phyloP scores from a whole-genome alignment of 2,329 filamentous ascomycete genomes.

The Drechslera avenae region DNA sequence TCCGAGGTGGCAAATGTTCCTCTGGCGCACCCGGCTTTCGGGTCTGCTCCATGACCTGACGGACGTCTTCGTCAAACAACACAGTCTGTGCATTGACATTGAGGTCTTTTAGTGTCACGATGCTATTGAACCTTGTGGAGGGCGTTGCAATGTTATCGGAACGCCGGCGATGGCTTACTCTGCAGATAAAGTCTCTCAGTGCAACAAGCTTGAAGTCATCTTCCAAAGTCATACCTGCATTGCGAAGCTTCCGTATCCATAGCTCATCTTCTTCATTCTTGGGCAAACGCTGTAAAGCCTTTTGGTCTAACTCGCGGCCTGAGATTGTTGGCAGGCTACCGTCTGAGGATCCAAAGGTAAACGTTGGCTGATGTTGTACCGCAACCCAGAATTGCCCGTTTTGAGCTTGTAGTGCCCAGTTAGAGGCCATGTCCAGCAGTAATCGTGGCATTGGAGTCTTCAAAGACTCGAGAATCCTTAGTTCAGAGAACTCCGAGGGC shows the following conservation, averaged over 20 bases:
- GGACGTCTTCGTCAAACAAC: slow-evolving; percentile 78
- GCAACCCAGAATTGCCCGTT: slow-evolving; percentile 87
- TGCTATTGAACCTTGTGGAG: slow-evolving; percentile 63
- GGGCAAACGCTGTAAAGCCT: slow-evolving; percentile 65
- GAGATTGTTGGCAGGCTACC: slow-evolving; percentile 59
- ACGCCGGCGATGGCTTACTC: slow-evolving; percentile 73
- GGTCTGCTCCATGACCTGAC: slow-evolving; percentile 53
- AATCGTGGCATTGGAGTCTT: slow-evolving; percentile 79
- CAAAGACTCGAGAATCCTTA: slow-evolving; percentile 77
- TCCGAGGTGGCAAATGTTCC: slow-evolving; percentile 61
- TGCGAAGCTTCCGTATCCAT: slow-evolving; percentile 85
- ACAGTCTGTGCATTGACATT: slow-evolving; percentile 85
- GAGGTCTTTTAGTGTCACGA: slow-evolving; percentile 76
- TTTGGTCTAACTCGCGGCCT: slow-evolving; percentile 61
- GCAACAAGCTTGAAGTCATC: slow-evolving; percentile 90
- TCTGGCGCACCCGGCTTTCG: slow-evolving; percentile 40
- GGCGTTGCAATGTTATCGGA: slow-evolving; percentile 55
- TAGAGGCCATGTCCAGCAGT: slow-evolving; percentile 82
- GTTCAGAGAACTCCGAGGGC: slow-evolving; percentile 71
- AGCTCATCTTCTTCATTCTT: slow-evolving; percentile 93
- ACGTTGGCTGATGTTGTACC: slow-evolving; percentile 70
- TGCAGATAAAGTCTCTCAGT: slow-evolving; percentile 89
- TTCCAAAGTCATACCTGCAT: slow-evolving; percentile 78
- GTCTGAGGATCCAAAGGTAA: slow-evolving; percentile 68
- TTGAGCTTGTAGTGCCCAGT: slow-evolving; percentile 83